Base-by-base conservation (phyloP, 257 asterid species). In the Solanum chilense region DNA sequence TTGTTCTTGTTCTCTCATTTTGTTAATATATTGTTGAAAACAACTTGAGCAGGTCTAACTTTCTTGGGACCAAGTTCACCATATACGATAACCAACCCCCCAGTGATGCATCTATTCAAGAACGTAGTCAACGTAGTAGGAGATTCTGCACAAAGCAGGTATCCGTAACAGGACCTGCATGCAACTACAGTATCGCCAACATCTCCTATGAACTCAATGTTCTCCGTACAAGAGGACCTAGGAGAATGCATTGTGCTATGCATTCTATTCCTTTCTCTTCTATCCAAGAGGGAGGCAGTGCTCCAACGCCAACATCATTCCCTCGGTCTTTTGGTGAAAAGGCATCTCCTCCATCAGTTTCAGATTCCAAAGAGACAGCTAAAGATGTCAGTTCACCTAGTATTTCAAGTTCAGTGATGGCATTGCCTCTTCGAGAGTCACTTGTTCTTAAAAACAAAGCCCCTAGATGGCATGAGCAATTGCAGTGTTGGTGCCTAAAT, bases 401-500 rank as follows among this genome's bases (percentile, higher is more conserved):
- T 68, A 33, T 56, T 76, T 82, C 52, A 60, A 56, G 60, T 62
- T 68, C 82, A 58, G 20, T 83, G 3, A 29, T 8, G 62, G 42
- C 87, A 44, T 31, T 80, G 41, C 84, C 86, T 42, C 88, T 82
- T 27, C 86, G 33, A 27, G 82, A 45, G 3, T 78, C 84, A 27
- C 66, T 78, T 25, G 66, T 89, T 20, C 83, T 89, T 73, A 87
- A 84, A 84, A 87, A 87, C 80, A 89, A 89, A 76, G 73, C 86
- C 33, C 88, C 91, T 35, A 80, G 90, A 82, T 89, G 91, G 91
- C 91, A 89, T 78, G 91, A 89, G 68, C 91, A 89, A 86, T 11
- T 89, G 73, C 90, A 87, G 66, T 87, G 91, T 64, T 85, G 91
- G 91, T 89, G 90, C 85, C 84, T 87, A 70, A 87, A 89, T 49